Evolutionary conservation across 139 green algal species (phyloP).

Genomic region (Protoeuglena noctilucae): DNA sequence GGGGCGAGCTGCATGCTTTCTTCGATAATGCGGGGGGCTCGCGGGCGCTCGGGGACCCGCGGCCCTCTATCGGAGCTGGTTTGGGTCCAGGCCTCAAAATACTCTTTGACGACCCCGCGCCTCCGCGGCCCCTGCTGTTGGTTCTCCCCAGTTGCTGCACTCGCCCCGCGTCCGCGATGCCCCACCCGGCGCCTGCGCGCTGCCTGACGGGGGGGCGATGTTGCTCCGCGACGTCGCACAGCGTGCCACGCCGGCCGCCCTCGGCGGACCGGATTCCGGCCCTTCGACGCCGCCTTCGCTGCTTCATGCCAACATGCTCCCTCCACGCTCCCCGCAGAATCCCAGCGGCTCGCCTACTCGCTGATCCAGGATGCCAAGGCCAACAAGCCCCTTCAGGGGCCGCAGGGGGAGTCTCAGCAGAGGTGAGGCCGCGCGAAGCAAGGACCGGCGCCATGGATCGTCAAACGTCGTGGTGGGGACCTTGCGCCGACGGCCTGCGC

Average conservation of each 20-base stretch:
- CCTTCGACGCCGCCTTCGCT: too few species aligned
- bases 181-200: background rate
- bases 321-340: too few species aligned
- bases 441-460: background rate
- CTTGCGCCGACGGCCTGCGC: constrained; percentile 35
- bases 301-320: too few species aligned
- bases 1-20: too few species aligned
- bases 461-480: constrained; percentile 1
- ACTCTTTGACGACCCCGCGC: background rate
- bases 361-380: constrained; percentile 71
- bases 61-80: background rate
- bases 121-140: background rate
- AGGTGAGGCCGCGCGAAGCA: too few species aligned
- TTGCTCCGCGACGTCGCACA: too few species aligned
- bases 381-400: constrained; percentile 34
- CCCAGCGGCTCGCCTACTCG: background rate
- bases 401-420: too few species aligned
- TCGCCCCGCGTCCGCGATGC: background rate
- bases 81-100: background rate
- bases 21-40: too few species aligned
- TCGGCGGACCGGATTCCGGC: too few species aligned
- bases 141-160: background rate
- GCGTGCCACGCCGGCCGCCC: too few species aligned
- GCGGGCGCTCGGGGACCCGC: background rate
- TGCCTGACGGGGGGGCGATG: constrained; percentile 25